Evolutionary conservation across 805 yeast genomes (phyloP).

Genomic region (Metschnikowia anglica): DNA sequence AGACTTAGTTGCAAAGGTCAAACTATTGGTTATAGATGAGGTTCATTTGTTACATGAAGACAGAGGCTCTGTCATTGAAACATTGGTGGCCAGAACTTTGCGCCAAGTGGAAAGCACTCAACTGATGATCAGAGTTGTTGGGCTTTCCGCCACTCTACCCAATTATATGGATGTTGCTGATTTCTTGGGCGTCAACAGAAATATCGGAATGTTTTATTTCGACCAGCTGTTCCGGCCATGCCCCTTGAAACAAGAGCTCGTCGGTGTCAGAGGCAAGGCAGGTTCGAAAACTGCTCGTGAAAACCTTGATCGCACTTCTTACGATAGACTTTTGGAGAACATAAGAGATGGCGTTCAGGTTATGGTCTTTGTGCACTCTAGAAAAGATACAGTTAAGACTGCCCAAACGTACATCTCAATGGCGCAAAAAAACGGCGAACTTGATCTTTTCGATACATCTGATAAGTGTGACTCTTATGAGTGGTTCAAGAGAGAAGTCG

Average conservation of each 20-base stretch:
- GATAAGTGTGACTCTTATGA: slow-evolving; percentile 40
- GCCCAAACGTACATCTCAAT: slow-evolving; percentile 68
- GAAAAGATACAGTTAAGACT: slow-evolving; percentile 88
- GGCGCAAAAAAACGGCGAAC: slow-evolving; percentile 63
- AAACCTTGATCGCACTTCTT: slow-evolving; percentile 71
- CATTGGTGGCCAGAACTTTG: slow-evolving; percentile 67
- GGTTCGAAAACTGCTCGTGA: slow-evolving; percentile 72
- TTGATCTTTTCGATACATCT: slow-evolving; percentile 56
- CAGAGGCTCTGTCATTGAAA: slow-evolving; percentile 95
- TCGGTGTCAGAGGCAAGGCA: slow-evolving; percentile 85
- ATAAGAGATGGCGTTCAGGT: slow-evolving; percentile 76
- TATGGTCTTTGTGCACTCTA: slow-evolving; percentile 94
- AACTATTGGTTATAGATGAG: slow-evolving; percentile 87
- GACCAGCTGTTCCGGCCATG: slow-evolving; percentile 93
- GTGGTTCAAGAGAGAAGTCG: slow-evolving; percentile 61
- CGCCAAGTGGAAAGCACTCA: slow-evolving; percentile 95
- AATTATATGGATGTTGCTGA: slow-evolving; percentile 65
- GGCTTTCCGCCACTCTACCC: slow-evolving; percentile 23
- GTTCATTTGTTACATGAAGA: slow-evolving; percentile 97
- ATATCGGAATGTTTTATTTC: slow-evolving; percentile 90
- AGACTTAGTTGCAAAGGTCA: slow-evolving; percentile 62
- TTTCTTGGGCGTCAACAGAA: slow-evolving; percentile 85
- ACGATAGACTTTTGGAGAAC: slow-evolving; percentile 70
- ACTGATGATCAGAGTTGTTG: slow-evolving; percentile 37
- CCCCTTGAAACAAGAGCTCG: slow-evolving; percentile 81